These are phyloP conservation scores for Ophiostoma perfectum DNA, from an alignment of 2,329 filamentous ascomycete species.

Conservation along the genomic window DNA sequence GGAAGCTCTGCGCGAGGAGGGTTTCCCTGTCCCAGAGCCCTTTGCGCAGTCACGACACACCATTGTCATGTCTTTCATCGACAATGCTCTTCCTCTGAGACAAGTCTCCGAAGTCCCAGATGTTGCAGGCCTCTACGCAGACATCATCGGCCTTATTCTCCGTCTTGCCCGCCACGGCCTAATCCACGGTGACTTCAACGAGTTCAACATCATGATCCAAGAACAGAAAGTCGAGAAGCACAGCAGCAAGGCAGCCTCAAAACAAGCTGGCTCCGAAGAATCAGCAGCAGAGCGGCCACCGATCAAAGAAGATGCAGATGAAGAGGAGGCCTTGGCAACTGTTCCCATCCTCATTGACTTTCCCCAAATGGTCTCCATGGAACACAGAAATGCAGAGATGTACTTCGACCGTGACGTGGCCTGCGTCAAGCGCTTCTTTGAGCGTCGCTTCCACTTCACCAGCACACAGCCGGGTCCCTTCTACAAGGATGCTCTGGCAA, in stretches of 20 bases:
- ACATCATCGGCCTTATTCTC: constrained; percentile 81
- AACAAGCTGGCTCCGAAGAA: background rate
- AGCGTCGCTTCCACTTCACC: constrained; percentile 80
- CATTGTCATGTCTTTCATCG: constrained; percentile 90
- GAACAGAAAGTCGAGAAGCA: constrained; percentile 41
- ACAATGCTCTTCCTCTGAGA: constrained; percentile 86
- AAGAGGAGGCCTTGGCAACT: constrained; percentile 36
- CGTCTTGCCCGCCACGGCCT: constrained; percentile 77
- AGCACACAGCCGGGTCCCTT: constrained; percentile 77
- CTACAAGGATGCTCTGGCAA: constrained; percentile 77
- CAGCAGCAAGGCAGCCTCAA: background rate
- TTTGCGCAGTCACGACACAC: constrained; percentile 88
- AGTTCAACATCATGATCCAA: constrained; percentile 95
- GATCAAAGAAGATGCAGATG: constrained; percentile 31
- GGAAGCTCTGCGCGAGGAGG: constrained; percentile 74
- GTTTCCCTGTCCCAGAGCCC: constrained; percentile 84
- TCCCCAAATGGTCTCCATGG: constrained; percentile 94
- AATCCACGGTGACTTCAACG: constrained; percentile 98
- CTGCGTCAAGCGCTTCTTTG: constrained; percentile 92
- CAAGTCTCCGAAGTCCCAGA: constrained; percentile 81
- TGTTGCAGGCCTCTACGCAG: constrained; percentile 80
- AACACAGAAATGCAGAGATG: constrained; percentile 88
- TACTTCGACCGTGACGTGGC: constrained; percentile 96
- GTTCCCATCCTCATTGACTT: constrained; percentile 92
- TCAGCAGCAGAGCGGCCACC: constrained; percentile 53